Evolutionary conservation across 2,329 filamentous ascomycete species (phyloP), one percentile per base, ranked within the genome.

Genomic region (Clarireedia monteithiana): DNA sequence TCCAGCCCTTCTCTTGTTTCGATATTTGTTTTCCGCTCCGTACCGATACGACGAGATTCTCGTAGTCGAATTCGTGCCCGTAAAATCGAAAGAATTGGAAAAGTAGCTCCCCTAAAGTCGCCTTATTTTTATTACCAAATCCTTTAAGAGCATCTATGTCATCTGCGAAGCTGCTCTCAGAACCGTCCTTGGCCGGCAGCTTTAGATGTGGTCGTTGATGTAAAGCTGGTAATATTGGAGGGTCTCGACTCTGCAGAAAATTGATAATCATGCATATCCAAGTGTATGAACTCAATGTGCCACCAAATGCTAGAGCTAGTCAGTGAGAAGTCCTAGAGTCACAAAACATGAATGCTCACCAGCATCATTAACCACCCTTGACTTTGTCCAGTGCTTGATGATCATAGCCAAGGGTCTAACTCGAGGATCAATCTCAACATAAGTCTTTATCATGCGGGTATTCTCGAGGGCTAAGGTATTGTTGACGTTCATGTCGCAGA

Each of bases 201-300:
- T 82, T 82, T 62, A 84, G 76, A 63, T 85, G 79, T 4, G 82
- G 77, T 23, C 82, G 79, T 67, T 91, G 85, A 69, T 97, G 94
- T 36, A 99, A 77, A 15, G 88, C 84, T 4, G 94, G 94, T 23
- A 99, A 73, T 54, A 99, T 82, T 0, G 92, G 88, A 15, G 90
- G 88, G 58, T 86, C 80, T 65, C 91, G 84, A 51, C 90, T 87
- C 72, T 99, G 94, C 26, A 99, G 79, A 68, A 97, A 99, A 64
- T 91, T 95, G 69, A 99, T 87, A 63, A 97, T 95, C 78, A 99
- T 83, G 72, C 94, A 99, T 69, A 97, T 97, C 94, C 94, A 99
- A 23, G 94, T 96, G 69, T 99, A 99, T 17, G 94, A 99, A 72
- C 92, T 97, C 58, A 99, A 78, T 6, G 94, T 99, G 56, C 90